A percentile compares a stretch with the other conserved stretches of the same genome.
Evolutionary conservation across 2,329 filamentous ascomycete species (phyloP).

Genomic region (Hypoxylon sp.): DNA sequence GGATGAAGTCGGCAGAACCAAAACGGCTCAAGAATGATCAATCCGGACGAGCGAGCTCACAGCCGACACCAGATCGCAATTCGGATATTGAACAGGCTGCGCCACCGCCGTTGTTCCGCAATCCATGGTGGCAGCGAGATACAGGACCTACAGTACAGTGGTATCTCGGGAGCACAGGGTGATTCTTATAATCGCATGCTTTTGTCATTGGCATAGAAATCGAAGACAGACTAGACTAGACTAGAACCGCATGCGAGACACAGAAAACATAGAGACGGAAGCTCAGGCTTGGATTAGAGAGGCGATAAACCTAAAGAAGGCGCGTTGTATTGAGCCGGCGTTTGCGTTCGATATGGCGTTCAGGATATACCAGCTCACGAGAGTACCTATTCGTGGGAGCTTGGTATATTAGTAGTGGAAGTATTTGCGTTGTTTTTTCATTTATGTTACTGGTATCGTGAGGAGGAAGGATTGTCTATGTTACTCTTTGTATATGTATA

Average conservation of each 20-base stretch:
- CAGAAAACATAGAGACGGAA: constrained; percentile 40
- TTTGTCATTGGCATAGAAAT: constrained; percentile 3
- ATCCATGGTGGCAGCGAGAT: constrained; percentile 33
- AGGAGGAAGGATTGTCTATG: neutral
- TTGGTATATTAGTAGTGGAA: constrained; percentile 1
- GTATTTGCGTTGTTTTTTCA: constrained; percentile 8
- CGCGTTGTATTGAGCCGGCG: constrained; percentile 8
- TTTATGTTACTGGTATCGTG: neutral
- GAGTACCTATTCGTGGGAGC: neutral
- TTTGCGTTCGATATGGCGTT: constrained; percentile 27
- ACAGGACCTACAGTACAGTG: constrained; percentile 38
- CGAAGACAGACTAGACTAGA: constrained; percentile 20
- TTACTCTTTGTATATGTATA: constrained; percentile 21
- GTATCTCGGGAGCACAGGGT: constrained; percentile 48
- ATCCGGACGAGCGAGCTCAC: constrained; percentile 28
- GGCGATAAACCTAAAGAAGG: neutral
- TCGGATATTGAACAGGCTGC: neutral
- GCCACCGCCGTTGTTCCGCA: constrained; percentile 21
- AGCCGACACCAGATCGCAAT: constrained; percentile 15
- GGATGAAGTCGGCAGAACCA: constrained; percentile 23
- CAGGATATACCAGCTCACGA: constrained; percentile 19
- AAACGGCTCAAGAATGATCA: neutral
- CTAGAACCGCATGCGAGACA: constrained; percentile 16
- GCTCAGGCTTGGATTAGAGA: constrained; percentile 44
- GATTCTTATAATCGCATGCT: constrained; percentile 5